A percentile compares a stretch with the other conserved stretches of the same genome.
These are phyloP conservation scores for Metahyphopichia silvanorum DNA, from an alignment of 805 yeast species.

Conservation along the genomic window DNA sequence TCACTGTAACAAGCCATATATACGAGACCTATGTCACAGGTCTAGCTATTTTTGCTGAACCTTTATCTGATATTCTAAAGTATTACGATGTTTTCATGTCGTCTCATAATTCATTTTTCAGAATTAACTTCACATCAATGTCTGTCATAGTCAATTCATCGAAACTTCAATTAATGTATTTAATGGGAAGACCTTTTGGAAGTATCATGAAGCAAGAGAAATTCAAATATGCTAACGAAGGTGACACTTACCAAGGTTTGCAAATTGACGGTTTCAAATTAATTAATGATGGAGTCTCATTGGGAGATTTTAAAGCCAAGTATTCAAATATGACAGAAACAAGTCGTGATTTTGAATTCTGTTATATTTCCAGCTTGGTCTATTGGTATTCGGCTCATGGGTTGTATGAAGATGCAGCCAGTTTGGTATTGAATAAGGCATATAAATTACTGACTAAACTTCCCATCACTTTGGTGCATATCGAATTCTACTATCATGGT, in stretches of 20 bases:
- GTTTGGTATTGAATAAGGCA: slow-evolving; percentile 9
- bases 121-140: slow-evolving; percentile 2
- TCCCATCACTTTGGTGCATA: slow-evolving; percentile 18
- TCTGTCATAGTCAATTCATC: slow-evolving; percentile 10
- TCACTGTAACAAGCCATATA: slow-evolving; percentile 32
- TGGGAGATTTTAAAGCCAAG: slow-evolving; percentile 7
- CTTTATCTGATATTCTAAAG: slow-evolving; percentile 31
- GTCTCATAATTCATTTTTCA: slow-evolving; percentile 10
- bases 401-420: slow-evolving; percentile 13
- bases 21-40: slow-evolving; percentile 41
- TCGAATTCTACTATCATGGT: slow-evolving; percentile 17
- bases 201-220: slow-evolving; percentile 2
- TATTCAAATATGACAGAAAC: neutral
- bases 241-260: slow-evolving; percentile 1
- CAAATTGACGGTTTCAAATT: slow-evolving; percentile 6
- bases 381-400: slow-evolving; percentile 11
- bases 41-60: slow-evolving; percentile 41
- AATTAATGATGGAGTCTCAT: slow-evolving; percentile 7
- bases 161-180: slow-evolving; percentile 10
- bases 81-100: slow-evolving; percentile 15
- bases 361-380: slow-evolving; percentile 8
- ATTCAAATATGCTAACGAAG: neutral
- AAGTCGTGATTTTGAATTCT: slow-evolving; percentile 8
- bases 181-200: slow-evolving; percentile 11
- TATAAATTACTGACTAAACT: slow-evolving; percentile 17